Base-by-base conservation (phyloP, 352 stramenopile species). In the Pythium insidiosum region DNA sequence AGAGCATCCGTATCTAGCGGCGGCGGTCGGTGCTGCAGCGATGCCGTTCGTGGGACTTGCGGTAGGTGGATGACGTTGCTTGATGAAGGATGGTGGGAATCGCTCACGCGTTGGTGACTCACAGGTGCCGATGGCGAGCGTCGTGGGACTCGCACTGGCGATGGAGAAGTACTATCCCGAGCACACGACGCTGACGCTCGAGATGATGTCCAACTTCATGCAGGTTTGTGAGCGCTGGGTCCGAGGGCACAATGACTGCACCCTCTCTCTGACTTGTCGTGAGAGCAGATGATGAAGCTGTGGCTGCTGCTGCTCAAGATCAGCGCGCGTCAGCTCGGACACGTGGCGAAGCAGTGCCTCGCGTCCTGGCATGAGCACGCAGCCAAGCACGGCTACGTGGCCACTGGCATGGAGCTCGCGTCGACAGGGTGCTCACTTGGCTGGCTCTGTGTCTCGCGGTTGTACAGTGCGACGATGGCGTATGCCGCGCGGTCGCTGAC, bases 81-180 rank as follows among this genome's bases (percentile, higher is more conserved):
- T n/a, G n/a, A n/a, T n/a, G n/a, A n/a, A n/a, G n/a, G n/a, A n/a
- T n/a, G n/a, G n/a, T n/a, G n/a, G n/a, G n/a, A n/a, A n/a, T n/a
- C n/a, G n/a, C n/a, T n/a, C n/a, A n/a, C n/a, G n/a, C 9, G 1
- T 24, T 45, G 18, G n/a, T 25, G 10, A 33, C 15, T 9, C 28
- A 33, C 11, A 91, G 78, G 78, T 91, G 23, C 79, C 79, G 11
- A 50, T 88, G 6, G 79, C 73, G 6, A 87, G 73, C 33, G 55
- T 88, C 44, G 61, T 86, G 12, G 79, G 75, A 10, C 40, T 84
- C 5, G 75, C 69, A n/a, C 60, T 91, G 13, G 66, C 85, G 36
- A 47, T 88, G 18, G 79, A 91, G 53, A 85, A 79, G 46, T 84
- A 86, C 53, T 91, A 84, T 31, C 79, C 79, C 0, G 75, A 91